Evolutionary conservation across 495 filamentous ascomycete genomes (phyloP).

Genomic region (Hapsidospora chrysogenum): DNA sequence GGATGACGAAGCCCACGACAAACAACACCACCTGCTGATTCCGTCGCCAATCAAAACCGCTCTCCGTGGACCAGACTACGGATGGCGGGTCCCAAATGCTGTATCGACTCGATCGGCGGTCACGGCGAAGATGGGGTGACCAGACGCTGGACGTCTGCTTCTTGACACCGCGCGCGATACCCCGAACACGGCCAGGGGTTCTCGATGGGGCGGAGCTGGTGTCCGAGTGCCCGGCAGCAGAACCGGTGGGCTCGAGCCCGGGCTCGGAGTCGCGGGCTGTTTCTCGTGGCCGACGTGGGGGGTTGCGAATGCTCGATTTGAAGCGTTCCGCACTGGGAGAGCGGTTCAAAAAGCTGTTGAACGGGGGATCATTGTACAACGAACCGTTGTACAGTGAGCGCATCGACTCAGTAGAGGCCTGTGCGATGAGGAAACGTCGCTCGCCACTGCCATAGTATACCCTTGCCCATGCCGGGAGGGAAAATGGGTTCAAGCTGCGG

Average conservation of each 20-base stretch:
- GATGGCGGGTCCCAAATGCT: slow-evolving; percentile 55
- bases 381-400: slow-evolving; percentile 23
- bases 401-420: slow-evolving; percentile 15
- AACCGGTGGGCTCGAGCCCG: too few relatives aligned
- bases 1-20: slow-evolving; percentile 71
- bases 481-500: slow-evolving; percentile 34
- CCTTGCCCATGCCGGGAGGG: slow-evolving; percentile 49
- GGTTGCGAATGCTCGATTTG: slow-evolving; percentile 31
- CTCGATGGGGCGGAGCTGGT: too few relatives aligned
- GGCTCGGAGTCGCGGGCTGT: slow-evolving; percentile 9
- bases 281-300: slow-evolving; percentile 30
- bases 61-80: slow-evolving; percentile 43
- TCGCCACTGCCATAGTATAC: slow-evolving; percentile 40
- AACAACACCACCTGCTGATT: slow-evolving; percentile 82
- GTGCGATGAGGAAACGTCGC: slow-evolving; percentile 23
- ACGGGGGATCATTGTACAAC: slow-evolving; percentile 1
- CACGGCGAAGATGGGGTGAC: slow-evolving; percentile 59
- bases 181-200: slow-evolving; percentile 5
- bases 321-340: slow-evolving; percentile 30
- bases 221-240: too few relatives aligned
- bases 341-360: slow-evolving; percentile 7
- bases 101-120: slow-evolving; percentile 36
- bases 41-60: slow-evolving; percentile 43
- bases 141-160: slow-evolving; percentile 42
- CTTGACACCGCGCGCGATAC: slow-evolving; percentile 14